Evolutionary conservation across 2,329 filamentous ascomycete species (phyloP), one percentile per base, ranked within the genome.

Genomic region (Nemania serpens): DNA sequence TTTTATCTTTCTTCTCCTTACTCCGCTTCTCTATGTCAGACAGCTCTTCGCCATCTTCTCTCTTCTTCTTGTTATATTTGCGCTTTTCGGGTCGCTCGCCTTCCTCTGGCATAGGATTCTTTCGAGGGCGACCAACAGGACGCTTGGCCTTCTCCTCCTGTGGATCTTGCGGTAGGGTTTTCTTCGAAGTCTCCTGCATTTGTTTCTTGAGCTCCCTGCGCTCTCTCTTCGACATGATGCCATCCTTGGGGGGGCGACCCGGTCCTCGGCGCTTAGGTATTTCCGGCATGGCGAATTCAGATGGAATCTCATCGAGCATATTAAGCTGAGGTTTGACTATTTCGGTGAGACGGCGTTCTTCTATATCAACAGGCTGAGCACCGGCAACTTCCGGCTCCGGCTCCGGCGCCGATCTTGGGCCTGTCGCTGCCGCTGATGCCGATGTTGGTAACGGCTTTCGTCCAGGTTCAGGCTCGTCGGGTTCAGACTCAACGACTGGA

Each of bases 221-320:
- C 69, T 93, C 88, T 58, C 91, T 82, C 75, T 93, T 93, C 1
- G 90, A 93, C 86, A 93, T 91, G 71, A 92, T 84, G 29, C 91
- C 91, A 70, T 93, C 90, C 77, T 93, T 93, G 0, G 91, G 91
- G 18, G 91, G 91, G 55, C 91, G 81, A n/a, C 91, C 91, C 10
- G 91, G 91, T 13, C 91, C 91, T 67, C 90, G 87, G 64, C 89
- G 88, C 75, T 86, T 89, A 29, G 85, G 83, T 33, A 85, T 76
- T 58, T 79, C 75, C 18, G 76, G 73, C 61, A 79, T 69, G 20
- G 76, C 66, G 5, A 75, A 75, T 9, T 78, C 75, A 12, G 66
- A 48, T n/a, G 66, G 66, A 36, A 64, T 48, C 18, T 66, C 62
- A 5, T 43, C 54, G 9, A 61, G 11, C 33, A 60, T 43, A 47